phyloP scores from a whole-genome alignment of 148 eudicot genomes.

The Rheum nobile region DNA sequence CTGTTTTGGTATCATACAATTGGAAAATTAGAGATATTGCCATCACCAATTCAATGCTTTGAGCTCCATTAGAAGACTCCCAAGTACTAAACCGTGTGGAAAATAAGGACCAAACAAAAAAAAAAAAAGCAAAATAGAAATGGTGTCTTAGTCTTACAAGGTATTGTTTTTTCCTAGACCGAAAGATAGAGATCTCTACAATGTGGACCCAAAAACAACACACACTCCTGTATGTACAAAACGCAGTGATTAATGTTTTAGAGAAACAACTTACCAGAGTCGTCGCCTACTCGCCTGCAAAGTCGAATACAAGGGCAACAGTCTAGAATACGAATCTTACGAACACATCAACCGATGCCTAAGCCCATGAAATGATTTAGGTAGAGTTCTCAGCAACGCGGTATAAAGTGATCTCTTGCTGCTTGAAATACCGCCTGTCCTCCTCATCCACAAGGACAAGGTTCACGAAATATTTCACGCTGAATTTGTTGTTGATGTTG shows the following conservation, averaged over 20 bases:
- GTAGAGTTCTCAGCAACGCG: conserved; percentile 55
- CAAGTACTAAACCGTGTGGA: not conserved
- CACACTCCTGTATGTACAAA: conserved; percentile 1
- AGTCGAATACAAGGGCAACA: not conserved
- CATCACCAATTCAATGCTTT: no score
- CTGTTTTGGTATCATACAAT: not conserved
- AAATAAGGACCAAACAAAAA: not conserved
- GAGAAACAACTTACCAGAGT: not conserved
- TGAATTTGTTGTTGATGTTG: conserved; percentile 96
- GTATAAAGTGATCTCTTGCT: conserved; percentile 84
- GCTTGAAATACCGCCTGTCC: conserved; percentile 96
- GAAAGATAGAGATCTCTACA: not conserved
- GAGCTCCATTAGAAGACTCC: no score
- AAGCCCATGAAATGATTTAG: not conserved
- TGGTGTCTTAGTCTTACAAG: not conserved
- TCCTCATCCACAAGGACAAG: conserved; percentile 97
- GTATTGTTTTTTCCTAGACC: not conserved
- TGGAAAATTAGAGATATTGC: not conserved
- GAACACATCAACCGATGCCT: not conserved
- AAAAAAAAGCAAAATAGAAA: not conserved
- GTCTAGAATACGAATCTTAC: not conserved
- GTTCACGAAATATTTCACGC: conserved; percentile 86
- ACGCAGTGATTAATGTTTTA: not conserved
- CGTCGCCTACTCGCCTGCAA: conserved; percentile 1
- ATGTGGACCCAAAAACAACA: not conserved